Base-by-base conservation (phyloP, 768 basidiomycete species). In the Rhodotorula toruloides region DNA sequence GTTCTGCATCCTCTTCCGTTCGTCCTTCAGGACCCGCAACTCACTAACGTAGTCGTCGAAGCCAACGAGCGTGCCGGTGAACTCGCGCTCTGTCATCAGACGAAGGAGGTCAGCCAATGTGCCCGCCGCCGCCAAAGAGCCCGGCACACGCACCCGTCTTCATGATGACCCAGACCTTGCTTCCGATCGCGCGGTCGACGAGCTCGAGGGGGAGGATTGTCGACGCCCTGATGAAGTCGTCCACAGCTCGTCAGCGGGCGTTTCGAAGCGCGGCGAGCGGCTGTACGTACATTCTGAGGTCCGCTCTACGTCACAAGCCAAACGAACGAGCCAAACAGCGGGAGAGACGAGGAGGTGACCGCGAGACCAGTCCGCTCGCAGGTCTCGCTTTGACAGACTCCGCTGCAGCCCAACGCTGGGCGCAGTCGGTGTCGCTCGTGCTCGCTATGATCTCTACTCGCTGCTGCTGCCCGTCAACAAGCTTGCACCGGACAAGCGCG, bases 41-140 rank as follows among this genome's bases (percentile, higher is more conserved):
- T 84, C 77, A 97, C 94, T 99, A 78, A 99, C 94, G 78, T 94
- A 99, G 79, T 99, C 94, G 77, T 99, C 94, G 74, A 99, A 99
- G 4, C 94, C 94, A 40, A 94, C 82, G 47, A 99, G 81, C 5
- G 86, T 96, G 17, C 94, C 94, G 31, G 89, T 90, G 79, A 97
- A 99, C 80, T 99, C 94, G 52, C 91, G 87, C 68, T 99, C 92
- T 73, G 83, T 31, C 0, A 19, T 31, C 27, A 14, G 44, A 29
- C 19, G 29, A 37, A 36, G 37, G 37, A 14, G 49, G 19, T 8
- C 17, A n/a, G n/a, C n/a, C n/a, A n/a, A n/a, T n/a, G n/a, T n/a
- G n/a, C n/a, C n/a, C n/a, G n/a, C n/a, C n/a, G n/a, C n/a, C n/a
- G n/a, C n/a, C n/a, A n/a, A n/a, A n/a, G n/a, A n/a, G n/a, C n/a